A percentile compares a stretch with the other conserved stretches of the same genome.
These are phyloP conservation scores for Exophiala spinifera DNA, from an alignment of 2,329 filamentous ascomycete genomes.

Conservation along the genomic window DNA sequence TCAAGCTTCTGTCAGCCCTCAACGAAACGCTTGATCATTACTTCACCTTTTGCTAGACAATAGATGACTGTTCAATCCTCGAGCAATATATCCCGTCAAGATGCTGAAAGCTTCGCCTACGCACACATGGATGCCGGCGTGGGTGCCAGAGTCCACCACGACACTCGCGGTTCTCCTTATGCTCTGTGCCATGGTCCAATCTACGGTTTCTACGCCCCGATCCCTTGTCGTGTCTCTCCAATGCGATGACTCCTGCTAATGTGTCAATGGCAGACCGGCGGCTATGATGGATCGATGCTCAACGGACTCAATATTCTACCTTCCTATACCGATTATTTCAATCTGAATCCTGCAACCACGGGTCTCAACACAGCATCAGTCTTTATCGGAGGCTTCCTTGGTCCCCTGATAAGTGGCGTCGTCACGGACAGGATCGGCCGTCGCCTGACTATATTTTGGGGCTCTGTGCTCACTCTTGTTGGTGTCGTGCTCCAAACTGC, in stretches of 20 bases:
- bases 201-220: constrained; percentile 32
- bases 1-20: neutral
- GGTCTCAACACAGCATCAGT: constrained; percentile 15
- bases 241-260: neutral
- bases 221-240: too few species aligned
- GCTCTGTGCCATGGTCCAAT: constrained; percentile 47
- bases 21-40: neutral
- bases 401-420: neutral
- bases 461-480: neutral
- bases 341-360: constrained; percentile 9
- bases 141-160: constrained; percentile 45
- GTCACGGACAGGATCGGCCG: neutral
- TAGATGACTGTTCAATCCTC: neutral
- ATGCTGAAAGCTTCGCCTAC: constrained; percentile 40
- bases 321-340: constrained; percentile 16
- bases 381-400: constrained; percentile 5
- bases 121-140: constrained; percentile 49
- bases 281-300: constrained; percentile 26
- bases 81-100: constrained; percentile 2
- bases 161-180: constrained; percentile 42
- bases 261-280: constrained; percentile 15
- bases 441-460: neutral
- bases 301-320: constrained; percentile 19
- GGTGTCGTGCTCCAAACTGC: constrained; percentile 7
- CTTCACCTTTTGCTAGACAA: neutral